Evolutionary conservation across 169 alveolate species (phyloP).

Genomic region (Cytauxzoon felis): DNA sequence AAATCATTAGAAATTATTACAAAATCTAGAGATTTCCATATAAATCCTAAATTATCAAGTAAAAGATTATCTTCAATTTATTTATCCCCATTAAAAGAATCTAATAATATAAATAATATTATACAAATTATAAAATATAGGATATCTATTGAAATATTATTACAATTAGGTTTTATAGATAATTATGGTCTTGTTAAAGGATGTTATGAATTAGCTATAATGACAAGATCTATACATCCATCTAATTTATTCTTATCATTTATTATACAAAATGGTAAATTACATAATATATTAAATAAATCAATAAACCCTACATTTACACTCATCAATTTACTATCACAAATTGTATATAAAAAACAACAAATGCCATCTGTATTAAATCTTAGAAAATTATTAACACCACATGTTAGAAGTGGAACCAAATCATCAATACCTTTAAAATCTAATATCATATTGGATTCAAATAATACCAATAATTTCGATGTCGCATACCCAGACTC

Average conservation of each 20-base stretch:
- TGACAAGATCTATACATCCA: constrained; percentile 62
- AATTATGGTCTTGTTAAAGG: constrained; percentile 58
- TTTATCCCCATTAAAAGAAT: constrained; percentile 18
- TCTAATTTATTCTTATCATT: constrained; percentile 60
- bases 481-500: constrained; percentile 44
- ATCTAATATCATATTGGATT: constrained; percentile 4
- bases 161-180: constrained; percentile 68
- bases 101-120: neutral
- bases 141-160: constrained; percentile 58
- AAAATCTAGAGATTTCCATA: constrained; percentile 20
- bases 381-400: constrained; percentile 26
- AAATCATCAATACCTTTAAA: neutral
- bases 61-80: constrained; percentile 52
- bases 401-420: constrained; percentile 30
- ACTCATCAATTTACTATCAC: constrained; percentile 14
- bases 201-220: constrained; percentile 65
- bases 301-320: neutral
- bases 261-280: constrained; percentile 31
- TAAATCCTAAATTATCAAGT: constrained; percentile 31
- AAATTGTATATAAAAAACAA: constrained; percentile 20
- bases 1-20: constrained; percentile 17
- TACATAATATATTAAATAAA: constrained; percentile 9
- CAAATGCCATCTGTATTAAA: constrained; percentile 34
- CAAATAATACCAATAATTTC: neutral
- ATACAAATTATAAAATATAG: constrained; percentile 20